A percentile compares a stretch with the other conserved stretches of the same genome.
These are phyloP conservation scores for Solanum chmielewskii DNA, from an alignment of 257 asterid genomes.

Conservation along the genomic window DNA sequence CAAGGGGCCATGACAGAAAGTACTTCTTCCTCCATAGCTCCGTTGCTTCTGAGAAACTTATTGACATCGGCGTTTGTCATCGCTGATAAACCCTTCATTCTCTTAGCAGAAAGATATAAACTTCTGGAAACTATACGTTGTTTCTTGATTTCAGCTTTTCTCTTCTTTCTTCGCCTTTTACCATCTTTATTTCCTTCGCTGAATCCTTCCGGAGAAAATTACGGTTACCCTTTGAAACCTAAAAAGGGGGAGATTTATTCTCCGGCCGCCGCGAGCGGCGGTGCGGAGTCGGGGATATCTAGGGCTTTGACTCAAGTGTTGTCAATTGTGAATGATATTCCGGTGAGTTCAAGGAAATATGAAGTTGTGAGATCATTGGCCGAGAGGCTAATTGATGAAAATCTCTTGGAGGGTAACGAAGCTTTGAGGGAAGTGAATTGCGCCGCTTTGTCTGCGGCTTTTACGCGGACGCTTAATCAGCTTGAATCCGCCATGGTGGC, in stretches of 20 bases:
- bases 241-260: not conserved
- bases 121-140: slow-evolving; percentile 30
- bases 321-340: slow-evolving; percentile 60
- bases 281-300: slow-evolving; percentile 37
- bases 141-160: slow-evolving; percentile 31
- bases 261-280: slow-evolving; percentile 3
- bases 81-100: slow-evolving; percentile 40
- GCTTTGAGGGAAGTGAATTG: slow-evolving; percentile 43
- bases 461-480: slow-evolving; percentile 43
- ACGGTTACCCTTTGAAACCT: slow-evolving; percentile 6
- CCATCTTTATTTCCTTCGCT: slow-evolving; percentile 34
- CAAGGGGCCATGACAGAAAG: not conserved
- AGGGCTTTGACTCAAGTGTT: slow-evolving; percentile 72
- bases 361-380: slow-evolving; percentile 62
- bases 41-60: slow-evolving; percentile 42
- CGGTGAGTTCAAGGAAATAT: slow-evolving; percentile 81
- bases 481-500: slow-evolving; percentile 39
- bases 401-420: slow-evolving; percentile 24
- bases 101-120: slow-evolving; percentile 23
- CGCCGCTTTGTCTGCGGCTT: slow-evolving; percentile 50
- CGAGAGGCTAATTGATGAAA: slow-evolving; percentile 69
- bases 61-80: slow-evolving; percentile 27
- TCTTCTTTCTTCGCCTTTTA: slow-evolving; percentile 45
- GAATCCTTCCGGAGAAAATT: slow-evolving; percentile 2
- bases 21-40: slow-evolving; percentile 24